Conservation (phyloP, 208 protist genomes). For the Leishmania guyanensis region DNA sequence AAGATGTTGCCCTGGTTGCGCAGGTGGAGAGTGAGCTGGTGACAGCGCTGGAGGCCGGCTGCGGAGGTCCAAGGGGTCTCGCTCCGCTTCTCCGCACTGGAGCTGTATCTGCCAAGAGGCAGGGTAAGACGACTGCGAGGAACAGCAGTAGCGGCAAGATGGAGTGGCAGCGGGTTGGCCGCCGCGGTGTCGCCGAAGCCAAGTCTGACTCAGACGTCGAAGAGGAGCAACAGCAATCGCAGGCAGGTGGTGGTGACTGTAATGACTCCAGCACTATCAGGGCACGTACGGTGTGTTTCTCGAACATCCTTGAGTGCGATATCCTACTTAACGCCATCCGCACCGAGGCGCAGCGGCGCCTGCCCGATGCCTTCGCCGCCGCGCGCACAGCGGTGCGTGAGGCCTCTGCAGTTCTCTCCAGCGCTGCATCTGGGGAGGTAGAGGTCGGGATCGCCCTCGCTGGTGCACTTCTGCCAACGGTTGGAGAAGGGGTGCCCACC, state of each 20-base stretch:
- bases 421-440: neutral
- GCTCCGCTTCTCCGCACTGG: constrained; percentile 4
- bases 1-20: neutral
- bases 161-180: neutral
- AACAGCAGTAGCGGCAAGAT: neutral
- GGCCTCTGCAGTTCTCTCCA: neutral
- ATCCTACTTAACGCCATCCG: constrained; percentile 10
- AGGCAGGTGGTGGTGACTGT: neutral
- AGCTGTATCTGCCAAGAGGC: neutral
- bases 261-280: neutral
- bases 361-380: constrained; percentile 18
- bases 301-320: constrained; percentile 16
- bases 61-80: neutral
- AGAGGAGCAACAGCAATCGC: neutral
- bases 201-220: constrained; percentile 17
- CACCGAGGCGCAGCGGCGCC: constrained; percentile 24
- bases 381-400: constrained; percentile 23
- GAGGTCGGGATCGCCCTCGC: constrained; percentile 28
- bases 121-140: neutral
- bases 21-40: constrained; percentile 9
- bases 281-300: neutral
- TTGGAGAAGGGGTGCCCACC: constrained; percentile 4
- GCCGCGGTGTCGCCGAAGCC: neutral
- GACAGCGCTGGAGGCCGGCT: constrained; percentile 12
- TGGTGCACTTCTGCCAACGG: constrained; percentile 24